These are phyloP conservation scores for Endogone sp. DNA, from an alignment of 192 early-diverging fungal species.

Conservation along the genomic window DNA sequence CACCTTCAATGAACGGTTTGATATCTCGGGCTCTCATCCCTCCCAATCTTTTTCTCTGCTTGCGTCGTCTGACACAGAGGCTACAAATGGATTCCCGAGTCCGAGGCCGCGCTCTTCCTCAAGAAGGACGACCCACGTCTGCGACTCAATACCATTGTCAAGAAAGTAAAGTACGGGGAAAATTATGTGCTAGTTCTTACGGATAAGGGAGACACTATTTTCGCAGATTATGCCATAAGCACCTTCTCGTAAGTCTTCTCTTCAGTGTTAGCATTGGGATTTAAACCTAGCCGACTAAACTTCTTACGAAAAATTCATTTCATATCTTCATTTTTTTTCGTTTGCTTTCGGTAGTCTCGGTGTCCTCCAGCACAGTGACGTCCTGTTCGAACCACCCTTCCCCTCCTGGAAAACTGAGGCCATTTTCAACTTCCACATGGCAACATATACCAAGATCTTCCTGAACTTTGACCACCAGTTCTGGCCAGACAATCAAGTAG, in stretches of 20 bases:
- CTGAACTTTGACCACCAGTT: constrained; percentile 28
- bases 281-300: no score
- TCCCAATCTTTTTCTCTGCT: not conserved
- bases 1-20: not conserved
- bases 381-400: constrained; percentile 26
- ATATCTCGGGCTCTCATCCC: not conserved
- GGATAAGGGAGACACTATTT: constrained; percentile 13
- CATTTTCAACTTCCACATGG: constrained; percentile 32
- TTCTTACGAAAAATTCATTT: no score
- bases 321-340: no score
- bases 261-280: not conserved
- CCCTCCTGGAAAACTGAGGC: constrained; percentile 38
- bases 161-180: constrained; percentile 17
- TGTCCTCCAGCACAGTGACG: constrained; percentile 27
- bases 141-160: constrained; percentile 25
- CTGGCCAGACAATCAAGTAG: constrained; percentile 34
- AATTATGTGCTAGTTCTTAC: constrained; percentile 22
- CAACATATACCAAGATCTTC: constrained; percentile 37
- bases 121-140: constrained; percentile 14
- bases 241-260: constrained; percentile 27
- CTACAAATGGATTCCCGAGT: constrained; percentile 25
- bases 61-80: constrained; percentile 12
- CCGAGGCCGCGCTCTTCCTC: constrained; percentile 16
- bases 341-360: constrained; percentile 25
- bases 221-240: constrained; percentile 31